These are phyloP conservation scores for Leccinellum albellum DNA, from an alignment of 768 basidiomycete species.

Conservation along the genomic window DNA sequence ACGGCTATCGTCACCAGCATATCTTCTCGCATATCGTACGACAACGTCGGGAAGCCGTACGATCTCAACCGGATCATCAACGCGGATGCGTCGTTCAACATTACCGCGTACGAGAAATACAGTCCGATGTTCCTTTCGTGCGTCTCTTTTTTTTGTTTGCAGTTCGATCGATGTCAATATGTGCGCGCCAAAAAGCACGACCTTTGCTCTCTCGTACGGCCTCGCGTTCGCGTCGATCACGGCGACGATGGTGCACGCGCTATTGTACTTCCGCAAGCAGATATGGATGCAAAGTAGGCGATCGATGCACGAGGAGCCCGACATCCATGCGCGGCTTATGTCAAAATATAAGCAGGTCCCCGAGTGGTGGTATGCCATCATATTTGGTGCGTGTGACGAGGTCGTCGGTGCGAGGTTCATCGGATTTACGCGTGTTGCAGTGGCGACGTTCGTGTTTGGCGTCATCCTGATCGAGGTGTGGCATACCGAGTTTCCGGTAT, in stretches of 20 bases:
- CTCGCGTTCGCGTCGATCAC: constrained; percentile 80
- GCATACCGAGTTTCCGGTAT: constrained; percentile 46
- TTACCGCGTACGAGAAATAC: constrained; percentile 51
- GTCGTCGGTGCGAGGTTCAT: neutral
- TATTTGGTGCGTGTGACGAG: constrained; percentile 22
- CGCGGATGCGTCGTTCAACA: constrained; percentile 51
- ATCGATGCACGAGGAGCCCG: constrained; percentile 74
- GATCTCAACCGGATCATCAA: constrained; percentile 57
- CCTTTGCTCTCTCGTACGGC: constrained; percentile 77
- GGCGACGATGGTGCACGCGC: constrained; percentile 68
- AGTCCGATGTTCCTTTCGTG: constrained; percentile 59
- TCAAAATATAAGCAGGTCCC: constrained; percentile 53
- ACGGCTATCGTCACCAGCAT: constrained; percentile 37
- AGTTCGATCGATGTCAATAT: neutral
- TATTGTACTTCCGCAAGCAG: constrained; percentile 74
- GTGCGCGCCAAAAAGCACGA: constrained; percentile 34
- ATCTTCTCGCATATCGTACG: constrained; percentile 59
- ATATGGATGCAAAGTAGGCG: constrained; percentile 69
- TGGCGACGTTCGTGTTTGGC: constrained; percentile 54
- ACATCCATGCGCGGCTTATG: constrained; percentile 65
- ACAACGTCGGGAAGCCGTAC: constrained; percentile 57
- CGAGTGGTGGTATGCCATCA: constrained; percentile 52
- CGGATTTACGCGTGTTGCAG: constrained; percentile 13
- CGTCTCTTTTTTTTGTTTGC: neutral
- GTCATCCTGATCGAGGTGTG: constrained; percentile 58